Base-by-base conservation (phyloP, 208 protist genomes). In the Acanthamoeba royreba region DNA sequence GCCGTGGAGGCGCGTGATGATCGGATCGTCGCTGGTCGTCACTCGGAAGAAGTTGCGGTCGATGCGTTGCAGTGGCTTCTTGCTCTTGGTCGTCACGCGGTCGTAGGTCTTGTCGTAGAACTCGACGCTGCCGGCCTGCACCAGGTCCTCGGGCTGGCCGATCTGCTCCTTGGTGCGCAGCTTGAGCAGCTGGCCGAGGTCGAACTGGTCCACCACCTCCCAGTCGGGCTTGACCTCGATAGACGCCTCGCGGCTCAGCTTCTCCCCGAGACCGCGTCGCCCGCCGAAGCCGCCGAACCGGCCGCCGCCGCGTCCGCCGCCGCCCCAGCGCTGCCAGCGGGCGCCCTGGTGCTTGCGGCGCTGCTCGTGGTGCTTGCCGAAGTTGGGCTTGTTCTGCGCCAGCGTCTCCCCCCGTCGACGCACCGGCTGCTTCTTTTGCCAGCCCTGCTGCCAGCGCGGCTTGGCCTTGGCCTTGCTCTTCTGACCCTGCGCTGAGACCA, bases 221-320 rank as follows among this genome's bases (percentile, higher is more conserved):
- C 96, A 97, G 19, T 77, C 66, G n/a, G 94, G 43, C 45, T 91
- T 49, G 43, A 97, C 94, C 40, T 95, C 92, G 46, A 97, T 90
- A 22, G 93, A 95, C 2, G 93, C 35, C 58, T 96, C 96, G 46
- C 77, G 92, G 43, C 58, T 93, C 38, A 91, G 33, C 46, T 72
- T 91, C 52, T 91, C 46, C 5, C 66, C 66, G 66, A 79, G 46
- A 17, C 66, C 22, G 47, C 85, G 33, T 25, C 85, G 58, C 52
- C 31, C 35, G 31, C 53, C 85, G 53, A 42, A 69, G 7, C 38
- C 66, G 35, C 66, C 66, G 35, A 79, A 79, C 46, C 66, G 66
- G 66, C 66, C 66, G 17, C 40, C 46, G 7, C 43, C 35, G 28
- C 72, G 11, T 19, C n/a, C 72, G 22, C 43, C 43, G 85, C 43